Evolutionary conservation across 2,329 filamentous ascomycete species (phyloP).

Genomic region (Hypocrella siamensis): DNA sequence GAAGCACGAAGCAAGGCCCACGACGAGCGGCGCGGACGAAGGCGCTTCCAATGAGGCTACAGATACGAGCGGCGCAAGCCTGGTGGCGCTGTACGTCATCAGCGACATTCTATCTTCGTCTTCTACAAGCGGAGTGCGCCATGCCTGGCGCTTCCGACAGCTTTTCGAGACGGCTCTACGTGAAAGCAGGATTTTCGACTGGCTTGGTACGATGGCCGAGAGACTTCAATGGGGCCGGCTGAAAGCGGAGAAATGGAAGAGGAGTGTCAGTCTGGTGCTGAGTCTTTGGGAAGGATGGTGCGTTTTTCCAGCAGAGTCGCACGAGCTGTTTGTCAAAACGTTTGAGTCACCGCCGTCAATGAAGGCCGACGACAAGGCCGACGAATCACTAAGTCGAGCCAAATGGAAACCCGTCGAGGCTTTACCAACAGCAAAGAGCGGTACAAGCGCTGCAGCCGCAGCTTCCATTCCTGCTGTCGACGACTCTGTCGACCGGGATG

Average conservation of each 20-base stretch:
- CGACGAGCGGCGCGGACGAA: conserved; percentile 14
- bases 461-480: background rate
- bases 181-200: conserved; percentile 54
- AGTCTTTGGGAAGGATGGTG: conserved; percentile 58
- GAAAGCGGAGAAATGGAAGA: conserved; percentile 71
- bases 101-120: conserved; percentile 66
- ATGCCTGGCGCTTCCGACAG: conserved; percentile 75
- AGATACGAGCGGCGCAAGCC: conserved; percentile 57
- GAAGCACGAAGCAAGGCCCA: conserved; percentile 17
- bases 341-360: conserved; percentile 54
- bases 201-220: conserved; percentile 58
- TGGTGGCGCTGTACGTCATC: conserved; percentile 66
- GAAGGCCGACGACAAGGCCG: conserved; percentile 13
- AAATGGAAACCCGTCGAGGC: conserved; percentile 37
- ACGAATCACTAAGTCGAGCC: conserved; percentile 16
- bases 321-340: conserved; percentile 51
- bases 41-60: conserved; percentile 22
- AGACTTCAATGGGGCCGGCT: conserved; percentile 65
- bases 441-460: conserved; percentile 5
- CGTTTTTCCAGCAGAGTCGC: conserved; percentile 57
- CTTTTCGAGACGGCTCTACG: conserved; percentile 62
- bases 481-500: conserved; percentile 17
- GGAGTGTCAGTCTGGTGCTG: conserved; percentile 54
- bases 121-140: conserved; percentile 61
- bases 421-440: conserved; percentile 2